Base-by-base conservation (phyloP, 805 yeast species). In the Candida ponderosae region DNA sequence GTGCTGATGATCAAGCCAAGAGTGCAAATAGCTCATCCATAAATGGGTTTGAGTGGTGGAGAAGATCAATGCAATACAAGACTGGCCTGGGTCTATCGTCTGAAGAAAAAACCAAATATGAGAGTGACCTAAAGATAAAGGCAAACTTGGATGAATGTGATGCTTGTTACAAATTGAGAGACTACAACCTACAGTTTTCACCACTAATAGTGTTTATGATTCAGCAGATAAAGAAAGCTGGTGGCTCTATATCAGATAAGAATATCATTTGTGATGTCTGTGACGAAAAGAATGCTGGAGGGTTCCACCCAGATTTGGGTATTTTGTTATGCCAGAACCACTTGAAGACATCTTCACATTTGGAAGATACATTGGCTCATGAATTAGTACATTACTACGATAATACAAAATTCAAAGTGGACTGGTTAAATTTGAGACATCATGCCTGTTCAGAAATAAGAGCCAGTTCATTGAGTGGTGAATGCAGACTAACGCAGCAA, bases 371-470 rank as follows among this genome's bases (percentile, higher is more conserved):
- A 0, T 62, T 93, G 44, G 72, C 97, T 2, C 98, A 93, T 56
- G 98, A 93, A 55, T 67, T 93, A 57, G 78, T 93, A 26, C 98
- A 93, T 59, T 93, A 88, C 43, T 93, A 86, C 59, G 98, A 93
- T 60, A 80, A 88, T 53, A 66, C 85, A 45, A 81, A 87, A 57
- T 93, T 93, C 66, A 67, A 86, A 38, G 88, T 93, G 3, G 86
- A 93, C 58, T 83, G 96, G 82, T 53, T 70, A 39, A 76, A 90
- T 58, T 64, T 93, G 53, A 75, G 77, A 51, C 98, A 93, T 54
- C 97, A 90, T 56, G 98, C 98, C 1, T 93, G 98, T 58, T 81
- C 97, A 1, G 98, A 93, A 59, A 86, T 93, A 36, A 70, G 98
- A 41, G 98, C 98, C 0, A 81, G 94, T 10, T 80, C 87, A 47